phyloP scores from a whole-genome alignment of 148 eudicot genomes.

The Diospyros lotus region DNA sequence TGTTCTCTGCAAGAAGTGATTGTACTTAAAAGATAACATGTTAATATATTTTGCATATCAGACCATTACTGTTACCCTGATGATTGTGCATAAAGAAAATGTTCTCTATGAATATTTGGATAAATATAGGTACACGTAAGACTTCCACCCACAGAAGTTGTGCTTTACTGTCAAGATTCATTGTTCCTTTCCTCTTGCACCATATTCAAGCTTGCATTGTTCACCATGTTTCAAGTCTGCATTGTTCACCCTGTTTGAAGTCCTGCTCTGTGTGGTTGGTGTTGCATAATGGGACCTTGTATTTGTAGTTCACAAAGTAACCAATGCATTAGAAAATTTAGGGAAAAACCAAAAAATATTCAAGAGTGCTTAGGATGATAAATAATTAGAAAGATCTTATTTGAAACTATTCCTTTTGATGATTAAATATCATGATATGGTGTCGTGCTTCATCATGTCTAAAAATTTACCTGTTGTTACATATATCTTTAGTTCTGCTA shows the following conservation, averaged over 20 bases:
- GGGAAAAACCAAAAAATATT: background rate
- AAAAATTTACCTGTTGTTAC: no score
- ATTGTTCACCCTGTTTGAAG: background rate
- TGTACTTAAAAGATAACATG: background rate
- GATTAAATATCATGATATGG: background rate
- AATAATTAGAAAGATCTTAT: background rate
- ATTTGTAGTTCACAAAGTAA: background rate
- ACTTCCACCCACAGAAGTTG: background rate
- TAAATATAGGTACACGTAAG: background rate
- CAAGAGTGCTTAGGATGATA: background rate
- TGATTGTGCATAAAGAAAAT: no score
- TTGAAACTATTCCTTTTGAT: background rate
- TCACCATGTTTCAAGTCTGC: background rate
- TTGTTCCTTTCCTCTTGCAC: constrained; percentile 1
- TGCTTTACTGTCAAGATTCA: background rate
- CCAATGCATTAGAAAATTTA: background rate
- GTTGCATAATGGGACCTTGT: background rate
- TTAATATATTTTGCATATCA: background rate
- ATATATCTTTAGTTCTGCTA: background rate
- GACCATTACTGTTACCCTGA: background rate
- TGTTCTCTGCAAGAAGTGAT: no score
- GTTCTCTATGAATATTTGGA: background rate
- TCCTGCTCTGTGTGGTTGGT: background rate
- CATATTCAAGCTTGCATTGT: no score
- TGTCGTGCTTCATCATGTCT: no score